Percentiles rank a stretch among this genome's conserved stretches.
These are phyloP conservation scores for Candida pseudofarinosa DNA, from an alignment of 805 yeast genomes.

Conservation along the genomic window DNA sequence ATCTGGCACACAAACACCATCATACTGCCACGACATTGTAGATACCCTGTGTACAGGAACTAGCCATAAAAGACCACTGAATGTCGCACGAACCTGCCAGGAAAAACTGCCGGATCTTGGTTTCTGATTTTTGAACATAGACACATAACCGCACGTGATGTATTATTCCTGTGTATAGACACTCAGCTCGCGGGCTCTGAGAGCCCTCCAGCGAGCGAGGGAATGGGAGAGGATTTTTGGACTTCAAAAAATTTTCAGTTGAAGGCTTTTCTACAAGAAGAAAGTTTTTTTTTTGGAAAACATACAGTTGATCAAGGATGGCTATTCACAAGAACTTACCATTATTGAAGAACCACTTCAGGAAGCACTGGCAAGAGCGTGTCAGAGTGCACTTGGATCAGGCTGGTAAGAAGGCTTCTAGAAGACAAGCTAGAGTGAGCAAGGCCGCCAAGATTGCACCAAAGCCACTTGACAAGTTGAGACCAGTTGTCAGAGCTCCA, in stretches of 20 bases:
- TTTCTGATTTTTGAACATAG: too few species aligned
- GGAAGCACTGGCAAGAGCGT: conserved; percentile 99
- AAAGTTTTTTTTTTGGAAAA: background rate
- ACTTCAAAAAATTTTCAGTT: background rate
- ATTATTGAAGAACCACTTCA: conserved; percentile 98
- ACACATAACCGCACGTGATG: too few species aligned
- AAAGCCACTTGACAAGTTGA: conserved; percentile 91
- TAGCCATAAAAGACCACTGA: too few species aligned
- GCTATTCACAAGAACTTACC: conserved; percentile 99
- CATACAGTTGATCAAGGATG: conserved; percentile 32
- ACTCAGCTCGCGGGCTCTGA: too few species aligned
- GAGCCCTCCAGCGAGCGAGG: background rate
- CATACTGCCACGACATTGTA: too few species aligned
- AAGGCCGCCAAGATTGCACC: conserved; percentile 97
- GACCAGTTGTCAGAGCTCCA: conserved; percentile 99
- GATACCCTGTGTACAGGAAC: too few species aligned
- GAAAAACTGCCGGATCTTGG: too few species aligned
- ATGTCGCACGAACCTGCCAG: too few species aligned
- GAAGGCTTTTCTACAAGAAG: background rate
- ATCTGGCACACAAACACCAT: too few species aligned
- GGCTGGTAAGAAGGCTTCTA: conserved; percentile 98
- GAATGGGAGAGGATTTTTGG: background rate
- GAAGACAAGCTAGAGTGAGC: conserved; percentile 91
- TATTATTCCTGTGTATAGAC: background rate
- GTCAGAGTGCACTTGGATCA: conserved; percentile 99